These are phyloP conservation scores for Cladosporium velox DNA, from an alignment of 2,329 filamentous ascomycete species.

Conservation along the genomic window DNA sequence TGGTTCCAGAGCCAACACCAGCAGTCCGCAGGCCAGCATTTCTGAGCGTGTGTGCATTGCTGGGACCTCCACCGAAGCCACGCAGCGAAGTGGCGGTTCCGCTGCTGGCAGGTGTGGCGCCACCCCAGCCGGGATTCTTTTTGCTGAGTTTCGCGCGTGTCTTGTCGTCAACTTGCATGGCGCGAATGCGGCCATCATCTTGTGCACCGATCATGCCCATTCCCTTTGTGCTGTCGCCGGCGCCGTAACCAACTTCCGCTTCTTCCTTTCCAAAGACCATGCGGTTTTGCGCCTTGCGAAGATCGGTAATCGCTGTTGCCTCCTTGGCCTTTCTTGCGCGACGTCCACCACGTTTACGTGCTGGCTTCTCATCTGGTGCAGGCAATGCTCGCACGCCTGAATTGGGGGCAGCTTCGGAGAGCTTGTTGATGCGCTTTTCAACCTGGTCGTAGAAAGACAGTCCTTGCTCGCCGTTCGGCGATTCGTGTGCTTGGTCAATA, in stretches of 20 bases:
- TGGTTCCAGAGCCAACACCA: constrained; percentile 64
- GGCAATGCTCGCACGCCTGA: constrained; percentile 84
- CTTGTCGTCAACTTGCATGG: constrained; percentile 85
- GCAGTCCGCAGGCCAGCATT: constrained; percentile 78
- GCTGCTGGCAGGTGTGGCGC: constrained; percentile 54
- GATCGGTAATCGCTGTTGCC: constrained; percentile 92
- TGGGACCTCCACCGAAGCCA: constrained; percentile 68
- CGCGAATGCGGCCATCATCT: constrained; percentile 85
- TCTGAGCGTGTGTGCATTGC: constrained; percentile 68
- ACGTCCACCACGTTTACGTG: constrained; percentile 86
- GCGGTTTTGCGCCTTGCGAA: constrained; percentile 93
- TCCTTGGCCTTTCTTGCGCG: constrained; percentile 94
- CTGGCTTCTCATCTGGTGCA: constrained; percentile 91
- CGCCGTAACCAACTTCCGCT: constrained; percentile 86
- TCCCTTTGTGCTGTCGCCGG: constrained; percentile 79
- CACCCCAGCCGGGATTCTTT: constrained; percentile 95
- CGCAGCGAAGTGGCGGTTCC: constrained; percentile 79
- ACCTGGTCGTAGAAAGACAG: constrained; percentile 80
- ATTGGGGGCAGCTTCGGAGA: constrained; percentile 88
- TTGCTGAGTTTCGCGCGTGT: constrained; percentile 91
- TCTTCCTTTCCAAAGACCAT: constrained; percentile 97
- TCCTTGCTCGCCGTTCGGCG: constrained; percentile 78
- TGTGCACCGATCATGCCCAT: constrained; percentile 93
- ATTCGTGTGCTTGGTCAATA: constrained; percentile 81
- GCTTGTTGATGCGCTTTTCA: constrained; percentile 82